Evolutionary conservation across 306 rosid genomes (phyloP).

Genomic region (Pachyrhizus erosus): DNA sequence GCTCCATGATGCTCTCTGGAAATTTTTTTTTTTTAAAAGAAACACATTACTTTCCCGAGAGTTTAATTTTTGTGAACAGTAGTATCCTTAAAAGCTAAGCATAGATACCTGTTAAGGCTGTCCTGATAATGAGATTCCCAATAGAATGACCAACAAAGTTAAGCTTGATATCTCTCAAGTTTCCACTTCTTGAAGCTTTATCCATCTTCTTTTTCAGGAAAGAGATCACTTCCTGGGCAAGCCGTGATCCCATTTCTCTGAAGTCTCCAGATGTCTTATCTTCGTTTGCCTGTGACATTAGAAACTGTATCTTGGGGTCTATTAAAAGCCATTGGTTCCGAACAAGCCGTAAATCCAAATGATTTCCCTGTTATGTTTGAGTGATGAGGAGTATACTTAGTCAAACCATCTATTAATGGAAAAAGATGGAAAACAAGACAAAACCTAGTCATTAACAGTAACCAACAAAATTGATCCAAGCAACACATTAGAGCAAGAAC

Average conservation of each 20-base stretch:
- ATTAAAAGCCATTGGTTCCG: constrained; percentile 97
- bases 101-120: constrained; percentile 84
- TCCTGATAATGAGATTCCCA: constrained; percentile 86
- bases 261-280: constrained; percentile 92
- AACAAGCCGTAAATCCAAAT: constrained; percentile 92
- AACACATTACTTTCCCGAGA: constrained; percentile 4
- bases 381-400: constrained; percentile 13
- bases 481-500: constrained; percentile 21
- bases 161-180: constrained; percentile 68
- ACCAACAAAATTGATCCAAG: constrained; percentile 23
- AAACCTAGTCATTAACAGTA: neutral
- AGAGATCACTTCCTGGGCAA: constrained; percentile 86
- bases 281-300: constrained; percentile 91
- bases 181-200: constrained; percentile 74
- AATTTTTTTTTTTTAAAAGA: constrained; percentile 27
- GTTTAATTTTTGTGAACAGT: constrained; percentile 29
- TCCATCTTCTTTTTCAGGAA: constrained; percentile 86
- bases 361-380: constrained; percentile 81
- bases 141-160: constrained; percentile 98
- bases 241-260: constrained; percentile 94
- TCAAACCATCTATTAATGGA: constrained; percentile 23
- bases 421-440: constrained; percentile 4
- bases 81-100: constrained; percentile 14
- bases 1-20: constrained; percentile 96
- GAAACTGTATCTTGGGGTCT: constrained; percentile 90